phyloP scores from a whole-genome alignment of 2,329 filamentous ascomycete species.

The Colletotrichum sp. region DNA sequence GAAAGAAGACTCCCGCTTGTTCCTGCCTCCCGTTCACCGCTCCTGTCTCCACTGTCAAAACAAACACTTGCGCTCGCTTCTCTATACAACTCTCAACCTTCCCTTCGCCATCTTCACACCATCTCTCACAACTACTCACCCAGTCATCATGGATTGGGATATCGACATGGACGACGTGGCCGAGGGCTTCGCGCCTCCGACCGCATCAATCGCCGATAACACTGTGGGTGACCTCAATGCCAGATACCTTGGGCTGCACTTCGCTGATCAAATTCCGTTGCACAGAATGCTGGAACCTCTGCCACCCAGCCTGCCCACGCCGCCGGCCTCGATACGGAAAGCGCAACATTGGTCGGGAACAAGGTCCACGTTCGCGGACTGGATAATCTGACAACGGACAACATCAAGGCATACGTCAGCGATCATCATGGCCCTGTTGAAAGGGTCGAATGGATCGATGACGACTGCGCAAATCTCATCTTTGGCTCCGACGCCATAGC shows the following conservation, averaged over 20 bases:
- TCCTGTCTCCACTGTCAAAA: neutral
- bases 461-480: conserved; percentile 85
- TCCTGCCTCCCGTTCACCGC: neutral
- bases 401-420: conserved; percentile 77
- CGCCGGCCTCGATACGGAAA: neutral
- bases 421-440: conserved; percentile 68
- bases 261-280: neutral
- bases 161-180: conserved; percentile 75
- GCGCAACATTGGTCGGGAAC: conserved; percentile 30
- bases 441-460: conserved; percentile 92
- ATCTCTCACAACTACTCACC: neutral
- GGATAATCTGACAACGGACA: conserved; percentile 78
- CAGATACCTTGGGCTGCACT: neutral
- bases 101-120: conserved; percentile 20
- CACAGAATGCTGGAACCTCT: neutral
- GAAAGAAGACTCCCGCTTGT: neutral
- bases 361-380: conserved; percentile 88
- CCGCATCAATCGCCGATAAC: neutral
- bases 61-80: neutral
- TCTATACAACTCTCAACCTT: neutral
- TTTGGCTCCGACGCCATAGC: conserved; percentile 65
- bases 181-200: conserved; percentile 29
- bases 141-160: conserved; percentile 65
- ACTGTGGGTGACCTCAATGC: neutral
- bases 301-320: neutral